Conservation (phyloP, 1,139 yeast genomes). For the Petasospora rhodanensis region DNA sequence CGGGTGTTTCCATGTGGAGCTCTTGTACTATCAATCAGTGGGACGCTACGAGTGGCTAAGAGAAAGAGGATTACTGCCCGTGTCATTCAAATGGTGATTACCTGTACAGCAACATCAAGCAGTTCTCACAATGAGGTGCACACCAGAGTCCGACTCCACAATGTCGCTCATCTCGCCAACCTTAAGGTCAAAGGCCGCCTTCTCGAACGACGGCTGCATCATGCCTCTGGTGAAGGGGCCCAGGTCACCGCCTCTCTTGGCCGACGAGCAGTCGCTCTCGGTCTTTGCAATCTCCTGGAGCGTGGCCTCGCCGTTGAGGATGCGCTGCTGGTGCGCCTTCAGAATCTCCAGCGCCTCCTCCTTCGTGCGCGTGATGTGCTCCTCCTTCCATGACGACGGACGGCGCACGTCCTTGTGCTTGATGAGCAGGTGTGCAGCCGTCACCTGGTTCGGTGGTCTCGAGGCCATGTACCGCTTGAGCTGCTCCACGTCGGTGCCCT, state of each 20-base stretch:
- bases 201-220: conserved; percentile 94
- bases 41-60: no score
- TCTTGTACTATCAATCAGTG: no score
- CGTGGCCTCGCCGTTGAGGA: conserved; percentile 64
- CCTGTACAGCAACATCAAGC: no score
- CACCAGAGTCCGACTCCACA: conserved; percentile 87
- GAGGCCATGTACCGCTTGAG: conserved; percentile 52
- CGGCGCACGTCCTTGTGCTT: conserved; percentile 82
- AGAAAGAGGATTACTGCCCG: no score
- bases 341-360: conserved; percentile 77
- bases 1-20: no score
- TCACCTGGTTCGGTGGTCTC: conserved; percentile 48
- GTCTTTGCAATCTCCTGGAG: conserved; percentile 71
- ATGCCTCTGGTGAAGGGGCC: conserved; percentile 86
- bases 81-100: no score
- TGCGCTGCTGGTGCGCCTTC: conserved; percentile 53
- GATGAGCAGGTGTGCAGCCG: conserved; percentile 70
- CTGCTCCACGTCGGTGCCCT: conserved; percentile 64
- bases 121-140: conserved; percentile 82
- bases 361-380: conserved; percentile 68
- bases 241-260: conserved; percentile 83
- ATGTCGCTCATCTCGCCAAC: conserved; percentile 82
- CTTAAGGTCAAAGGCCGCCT: conserved; percentile 74
- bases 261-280: conserved; percentile 88
- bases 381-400: conserved; percentile 88